Evolutionary conservation across 2,329 filamentous ascomycete genomes (phyloP).

Genomic region (Aspergillus eucalypticola): DNA sequence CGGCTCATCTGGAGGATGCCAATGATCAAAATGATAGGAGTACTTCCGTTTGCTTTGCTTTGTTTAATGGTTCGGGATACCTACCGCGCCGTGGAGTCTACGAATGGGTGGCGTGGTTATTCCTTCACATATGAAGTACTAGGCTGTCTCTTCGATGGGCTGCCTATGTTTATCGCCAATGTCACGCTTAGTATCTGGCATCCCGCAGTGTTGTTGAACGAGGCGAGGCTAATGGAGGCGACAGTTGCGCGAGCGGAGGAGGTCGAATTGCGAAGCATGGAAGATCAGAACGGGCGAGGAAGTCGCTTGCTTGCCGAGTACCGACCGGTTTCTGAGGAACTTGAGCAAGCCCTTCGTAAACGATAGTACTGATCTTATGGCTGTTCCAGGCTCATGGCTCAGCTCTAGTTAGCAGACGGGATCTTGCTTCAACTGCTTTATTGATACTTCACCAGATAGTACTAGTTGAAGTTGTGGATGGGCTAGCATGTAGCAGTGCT

Average conservation of each 20-base stretch:
- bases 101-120: not conserved
- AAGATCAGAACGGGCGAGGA: not conserved
- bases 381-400: not conserved
- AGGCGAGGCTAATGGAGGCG: not conserved
- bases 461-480: not conserved
- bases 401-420: not conserved
- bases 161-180: not conserved
- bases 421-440: no score
- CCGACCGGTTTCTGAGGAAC: not conserved
- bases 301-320: not conserved
- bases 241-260: not conserved
- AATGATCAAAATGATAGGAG: not conserved
- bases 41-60: not conserved
- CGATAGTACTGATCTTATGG: not conserved
- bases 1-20: not conserved
- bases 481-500: no score
- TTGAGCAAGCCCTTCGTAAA: not conserved
- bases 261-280: not conserved
- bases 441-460: not conserved
- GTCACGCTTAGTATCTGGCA: not conserved
- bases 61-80: not conserved
- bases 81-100: not conserved
- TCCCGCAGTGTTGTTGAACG: not conserved
- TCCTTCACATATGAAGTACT: not conserved
- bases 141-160: not conserved